Conservation (phyloP, 331 rosid genomes). For the Cucumis variabilis region DNA sequence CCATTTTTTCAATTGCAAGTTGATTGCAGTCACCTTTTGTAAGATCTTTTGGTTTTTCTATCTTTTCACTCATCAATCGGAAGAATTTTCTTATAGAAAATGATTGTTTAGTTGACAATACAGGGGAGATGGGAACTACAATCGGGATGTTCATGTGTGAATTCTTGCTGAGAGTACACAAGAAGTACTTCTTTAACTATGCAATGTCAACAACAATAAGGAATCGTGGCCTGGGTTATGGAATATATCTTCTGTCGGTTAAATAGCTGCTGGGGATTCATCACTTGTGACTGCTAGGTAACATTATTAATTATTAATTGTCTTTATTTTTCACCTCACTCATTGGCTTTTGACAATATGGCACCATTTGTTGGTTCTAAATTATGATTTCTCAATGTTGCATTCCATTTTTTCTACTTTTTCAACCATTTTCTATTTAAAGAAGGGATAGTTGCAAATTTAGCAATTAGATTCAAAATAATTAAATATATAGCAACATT, state of each 20-base stretch:
- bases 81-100: not conserved
- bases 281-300: slow-evolving; percentile 82
- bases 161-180: slow-evolving; percentile 82
- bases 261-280: slow-evolving; percentile 80
- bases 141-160: slow-evolving; percentile 90
- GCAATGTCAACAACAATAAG: slow-evolving; percentile 55
- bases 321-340: not conserved
- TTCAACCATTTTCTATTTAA: not conserved
- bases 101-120: not conserved
- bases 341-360: not conserved
- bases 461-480: too few relatives aligned
- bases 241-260: slow-evolving; percentile 96
- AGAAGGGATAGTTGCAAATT: not conserved
- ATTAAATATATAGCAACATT: too few relatives aligned
- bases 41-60: not conserved
- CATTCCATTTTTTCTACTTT: not conserved
- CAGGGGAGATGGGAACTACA: slow-evolving; percentile 93
- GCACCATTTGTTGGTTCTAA: slow-evolving; percentile 9
- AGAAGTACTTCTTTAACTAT: slow-evolving; percentile 77
- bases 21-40: not conserved
- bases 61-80: too few relatives aligned
- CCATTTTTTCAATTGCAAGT: not conserved
- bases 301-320: not conserved
- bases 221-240: slow-evolving; percentile 89
- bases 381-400: not conserved